These are phyloP conservation scores for Psophocarpus tetragonolobus DNA, from an alignment of 306 rosid genomes.

Conservation along the genomic window DNA sequence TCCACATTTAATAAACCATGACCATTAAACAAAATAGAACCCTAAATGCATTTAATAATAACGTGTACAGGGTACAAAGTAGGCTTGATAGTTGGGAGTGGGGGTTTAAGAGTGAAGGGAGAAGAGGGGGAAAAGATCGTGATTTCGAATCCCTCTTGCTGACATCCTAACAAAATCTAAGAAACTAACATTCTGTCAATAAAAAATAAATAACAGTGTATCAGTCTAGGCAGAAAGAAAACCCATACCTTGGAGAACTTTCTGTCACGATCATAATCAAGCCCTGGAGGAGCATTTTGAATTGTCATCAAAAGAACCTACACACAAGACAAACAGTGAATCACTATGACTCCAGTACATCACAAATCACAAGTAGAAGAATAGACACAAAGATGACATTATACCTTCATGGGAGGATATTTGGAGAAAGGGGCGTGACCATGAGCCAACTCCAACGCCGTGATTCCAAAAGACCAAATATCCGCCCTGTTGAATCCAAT, in stretches of 20 bases:
- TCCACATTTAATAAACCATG: background rate
- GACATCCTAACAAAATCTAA: no score
- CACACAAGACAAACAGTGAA: conserved; percentile 15
- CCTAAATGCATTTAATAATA: background rate
- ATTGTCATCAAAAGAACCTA: conserved; percentile 99
- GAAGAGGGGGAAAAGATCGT: no score
- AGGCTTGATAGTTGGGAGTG: no score
- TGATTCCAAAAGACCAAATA: conserved; percentile 67
- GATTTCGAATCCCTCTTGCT: no score
- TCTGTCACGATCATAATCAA: conserved; percentile 96
- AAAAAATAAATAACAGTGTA: no score
- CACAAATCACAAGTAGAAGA: background rate
- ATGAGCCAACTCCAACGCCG: conserved; percentile 66
- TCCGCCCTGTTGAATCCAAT: conserved; percentile 51
- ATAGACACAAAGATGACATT: background rate
- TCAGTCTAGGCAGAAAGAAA: conserved; percentile 63
- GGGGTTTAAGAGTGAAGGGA: no score
- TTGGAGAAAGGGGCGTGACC: conserved; percentile 70
- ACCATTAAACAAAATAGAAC: conserved; percentile 12
- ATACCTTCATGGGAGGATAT: conserved; percentile 69
- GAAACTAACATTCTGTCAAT: no score
- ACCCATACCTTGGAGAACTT: conserved; percentile 94
- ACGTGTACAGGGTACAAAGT: no score
- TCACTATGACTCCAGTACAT: background rate
- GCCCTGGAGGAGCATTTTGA: conserved; percentile 99